A percentile compares a stretch with the other conserved stretches of the same genome.
phyloP scores from a whole-genome alignment of 1,139 yeast species.

The Pichia sp. region DNA sequence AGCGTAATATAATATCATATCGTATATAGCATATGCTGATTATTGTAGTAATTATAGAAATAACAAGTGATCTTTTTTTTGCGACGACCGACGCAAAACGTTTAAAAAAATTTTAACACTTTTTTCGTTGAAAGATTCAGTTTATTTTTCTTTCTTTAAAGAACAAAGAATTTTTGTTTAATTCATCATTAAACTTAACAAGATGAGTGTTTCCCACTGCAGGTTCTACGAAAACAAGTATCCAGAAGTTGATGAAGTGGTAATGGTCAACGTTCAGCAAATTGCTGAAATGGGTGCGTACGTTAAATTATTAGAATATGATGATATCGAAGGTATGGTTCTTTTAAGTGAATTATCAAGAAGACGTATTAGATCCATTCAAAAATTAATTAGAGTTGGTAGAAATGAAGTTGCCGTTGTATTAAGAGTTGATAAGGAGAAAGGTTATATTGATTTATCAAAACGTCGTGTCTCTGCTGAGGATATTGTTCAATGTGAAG shows the following conservation, averaged over 20 bases:
- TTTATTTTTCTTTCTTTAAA: background rate
- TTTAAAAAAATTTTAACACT: background rate
- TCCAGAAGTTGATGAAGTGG: constrained; percentile 98
- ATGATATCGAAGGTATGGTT: constrained; percentile 98
- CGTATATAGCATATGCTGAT: no score
- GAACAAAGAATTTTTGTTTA: background rate
- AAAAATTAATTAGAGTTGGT: constrained; percentile 95
- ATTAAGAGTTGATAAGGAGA: constrained; percentile 97
- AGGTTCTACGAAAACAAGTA: constrained; percentile 96
- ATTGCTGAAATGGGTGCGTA: constrained; percentile 98
- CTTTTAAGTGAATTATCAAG: constrained; percentile 91
- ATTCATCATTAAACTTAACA: constrained; percentile 34
- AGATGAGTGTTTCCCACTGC: constrained; percentile 83
- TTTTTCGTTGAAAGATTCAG: background rate
- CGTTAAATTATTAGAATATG: constrained; percentile 91
- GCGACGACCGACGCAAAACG: background rate
- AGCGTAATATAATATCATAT: background rate
- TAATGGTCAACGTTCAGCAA: constrained; percentile 97
- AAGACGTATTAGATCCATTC: constrained; percentile 97
- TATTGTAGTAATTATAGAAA: no score
- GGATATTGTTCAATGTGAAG: constrained; percentile 96
- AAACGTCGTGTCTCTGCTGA: constrained; percentile 98
- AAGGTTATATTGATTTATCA: constrained; percentile 95
- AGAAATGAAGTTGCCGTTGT: constrained; percentile 98
- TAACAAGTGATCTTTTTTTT: no score